Evolutionary conservation across 768 basidiomycete species (phyloP), one percentile per base, ranked within the genome.

Genomic region (Agrocybe pediades): DNA sequence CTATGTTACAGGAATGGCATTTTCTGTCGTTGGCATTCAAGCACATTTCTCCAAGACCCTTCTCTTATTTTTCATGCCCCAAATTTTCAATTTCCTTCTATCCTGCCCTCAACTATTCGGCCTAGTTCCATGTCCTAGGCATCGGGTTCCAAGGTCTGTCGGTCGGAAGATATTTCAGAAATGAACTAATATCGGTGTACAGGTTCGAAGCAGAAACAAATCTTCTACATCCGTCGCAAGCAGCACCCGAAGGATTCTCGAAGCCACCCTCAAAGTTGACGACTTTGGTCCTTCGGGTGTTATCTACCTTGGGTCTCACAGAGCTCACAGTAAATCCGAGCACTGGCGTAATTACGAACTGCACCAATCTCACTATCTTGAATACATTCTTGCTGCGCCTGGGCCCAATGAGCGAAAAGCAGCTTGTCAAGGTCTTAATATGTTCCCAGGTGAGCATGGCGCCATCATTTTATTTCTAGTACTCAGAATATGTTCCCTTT

Each of bases 1-100:
- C 70, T 99, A 99, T 73, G 86, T 98, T 36, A 85, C 94, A 0
- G 97, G 97, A 55, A 99, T 99, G 97, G 93, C 97, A 3, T 98
- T 99, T 68, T 89, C 97, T 0, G 95, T 97, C 8, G 95, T 96
- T 26, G 95, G 94, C 20, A 98, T 99, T 57, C 92, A 97, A 64
- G 94, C 90, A 0, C 97, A 99, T 70, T 98, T 95, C 70, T 93
- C 92, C 49, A 99, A 99, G 73, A 99, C 97, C 0, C 75, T 99
- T 8, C 80, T 98, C 53, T 75, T 98, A 21, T 98, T 99, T 78
- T 98, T 98, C 75, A 80, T 99, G 44, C 97, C 97, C 3, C 97
- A 99, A 68, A 89, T 97, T 57, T 95, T 98, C 84, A 99, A 99
- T 69, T 99, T 99, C 66, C 50, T 98, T 46, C 76, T 98, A 33